Evolutionary conservation across 2,329 filamentous ascomycete genomes (phyloP).

Genomic region (Cladosporium sp.): DNA sequence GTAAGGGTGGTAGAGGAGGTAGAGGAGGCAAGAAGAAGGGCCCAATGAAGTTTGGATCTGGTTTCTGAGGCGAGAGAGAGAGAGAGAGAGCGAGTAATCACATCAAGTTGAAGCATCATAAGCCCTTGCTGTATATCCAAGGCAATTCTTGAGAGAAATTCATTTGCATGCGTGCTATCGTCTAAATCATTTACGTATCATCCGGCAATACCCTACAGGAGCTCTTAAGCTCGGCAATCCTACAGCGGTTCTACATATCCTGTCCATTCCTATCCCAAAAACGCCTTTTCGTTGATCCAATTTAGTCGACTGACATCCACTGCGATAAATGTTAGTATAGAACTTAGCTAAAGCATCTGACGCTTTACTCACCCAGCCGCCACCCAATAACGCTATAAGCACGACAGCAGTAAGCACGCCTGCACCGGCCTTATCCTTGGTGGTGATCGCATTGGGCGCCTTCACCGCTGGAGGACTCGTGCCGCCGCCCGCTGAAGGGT

Average conservation of each 20-base stretch:
- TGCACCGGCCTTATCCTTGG: constrained; percentile 63
- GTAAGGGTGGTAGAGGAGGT: background rate
- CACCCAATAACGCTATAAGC: constrained; percentile 20
- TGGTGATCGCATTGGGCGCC: constrained; percentile 39
- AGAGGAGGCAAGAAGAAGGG: constrained; percentile 6
- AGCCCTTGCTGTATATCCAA: too few species aligned
- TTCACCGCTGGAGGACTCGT: constrained; percentile 20
- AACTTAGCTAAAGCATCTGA: background rate
- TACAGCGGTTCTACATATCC: background rate
- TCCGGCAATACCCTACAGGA: background rate
- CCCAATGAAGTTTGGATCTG: constrained; percentile 2
- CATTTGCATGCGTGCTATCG: constrained; percentile 2
- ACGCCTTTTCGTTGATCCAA: background rate
- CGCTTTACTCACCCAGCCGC: constrained; percentile 4
- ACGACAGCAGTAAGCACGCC: constrained; percentile 61
- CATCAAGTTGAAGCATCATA: too few species aligned
- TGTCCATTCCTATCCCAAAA: background rate
- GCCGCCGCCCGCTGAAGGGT: constrained; percentile 39
- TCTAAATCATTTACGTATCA: constrained; percentile 2
- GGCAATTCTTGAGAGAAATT: background rate
- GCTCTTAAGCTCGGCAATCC: background rate
- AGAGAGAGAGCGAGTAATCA: too few species aligned
- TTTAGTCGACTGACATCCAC: constrained; percentile 11
- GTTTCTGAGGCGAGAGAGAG: background rate
- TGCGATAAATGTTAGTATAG: background rate